Conservation (phyloP, 306 rosid species). For the Lathyrus aphaca region DNA sequence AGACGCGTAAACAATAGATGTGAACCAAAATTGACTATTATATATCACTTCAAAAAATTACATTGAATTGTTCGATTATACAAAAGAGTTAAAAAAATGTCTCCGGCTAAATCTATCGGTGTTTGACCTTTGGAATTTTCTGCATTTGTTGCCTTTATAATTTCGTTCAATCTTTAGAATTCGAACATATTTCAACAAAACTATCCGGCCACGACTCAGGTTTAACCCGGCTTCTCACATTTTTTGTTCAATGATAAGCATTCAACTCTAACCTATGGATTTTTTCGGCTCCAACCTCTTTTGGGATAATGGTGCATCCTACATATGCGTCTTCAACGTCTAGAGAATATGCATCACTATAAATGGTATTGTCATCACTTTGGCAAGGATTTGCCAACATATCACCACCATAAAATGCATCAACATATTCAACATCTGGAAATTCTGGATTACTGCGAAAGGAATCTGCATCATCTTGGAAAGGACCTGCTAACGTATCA, state of each 20-base stretch:
- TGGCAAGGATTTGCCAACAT: conserved; percentile 54
- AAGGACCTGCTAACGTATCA: conserved; percentile 52
- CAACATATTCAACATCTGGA: conserved; percentile 47
- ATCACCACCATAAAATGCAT: conserved; percentile 36
- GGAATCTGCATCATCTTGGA: conserved; percentile 56
- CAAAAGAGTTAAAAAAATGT: no score
- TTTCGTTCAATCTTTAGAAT: no score
- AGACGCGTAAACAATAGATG: no score
- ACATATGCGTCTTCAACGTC: conserved; percentile 53
- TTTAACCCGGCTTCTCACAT: no score
- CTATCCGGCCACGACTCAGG: no score
- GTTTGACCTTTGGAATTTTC: no score
- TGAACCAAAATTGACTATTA: no score
- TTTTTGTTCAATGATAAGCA: conserved; percentile 66
- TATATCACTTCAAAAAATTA: no score
- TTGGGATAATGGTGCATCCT: conserved; percentile 41
- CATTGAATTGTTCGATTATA: no score
- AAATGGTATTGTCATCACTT: conserved; percentile 50
- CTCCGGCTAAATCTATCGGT: no score
- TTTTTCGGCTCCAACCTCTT: conserved; percentile 51
- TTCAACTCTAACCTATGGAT: conserved; percentile 80
- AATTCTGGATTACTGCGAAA: conserved; percentile 70
- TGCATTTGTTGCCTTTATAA: no score
- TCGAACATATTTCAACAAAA: no score
- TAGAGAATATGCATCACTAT: conserved; percentile 69